These are phyloP conservation scores for Saxophila tyrrhenica DNA, from an alignment of 495 filamentous ascomycete species.

Conservation along the genomic window DNA sequence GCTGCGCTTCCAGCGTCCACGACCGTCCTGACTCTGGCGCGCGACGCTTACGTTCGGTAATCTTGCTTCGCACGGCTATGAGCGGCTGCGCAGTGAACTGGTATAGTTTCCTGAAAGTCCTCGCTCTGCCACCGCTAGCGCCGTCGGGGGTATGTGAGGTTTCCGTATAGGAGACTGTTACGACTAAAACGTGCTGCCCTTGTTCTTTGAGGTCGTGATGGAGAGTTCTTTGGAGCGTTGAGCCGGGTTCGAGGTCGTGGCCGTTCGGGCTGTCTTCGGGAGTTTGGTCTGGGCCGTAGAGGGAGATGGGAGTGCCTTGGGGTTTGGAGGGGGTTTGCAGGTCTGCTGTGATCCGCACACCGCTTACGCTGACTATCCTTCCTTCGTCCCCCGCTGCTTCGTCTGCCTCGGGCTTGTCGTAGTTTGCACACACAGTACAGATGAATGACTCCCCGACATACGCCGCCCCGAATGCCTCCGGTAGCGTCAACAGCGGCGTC, in stretches of 20 bases:
- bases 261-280: conserved; percentile 34
- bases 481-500: conserved; percentile 67
- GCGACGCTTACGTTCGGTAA: conserved; percentile 35
- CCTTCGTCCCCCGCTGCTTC: background rate
- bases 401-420: conserved; percentile 41
- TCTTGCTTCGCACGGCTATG: conserved; percentile 82
- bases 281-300: too few relatives aligned
- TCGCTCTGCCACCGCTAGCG: conserved; percentile 42
- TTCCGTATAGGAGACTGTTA: conserved; percentile 83
- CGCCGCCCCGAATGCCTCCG: conserved; percentile 81
- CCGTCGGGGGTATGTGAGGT: conserved; percentile 32
- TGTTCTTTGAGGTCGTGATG: conserved; percentile 85
- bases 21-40: conserved; percentile 32
- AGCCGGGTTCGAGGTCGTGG: conserved; percentile 48
- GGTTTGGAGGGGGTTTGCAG: conserved; percentile 80
- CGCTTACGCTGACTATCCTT: conserved; percentile 41
- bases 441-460: conserved; percentile 94
- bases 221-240: conserved; percentile 72
- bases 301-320: too few relatives aligned
- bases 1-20: conserved; percentile 64
- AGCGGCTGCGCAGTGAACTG: conserved; percentile 89
- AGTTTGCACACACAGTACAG: conserved; percentile 89
- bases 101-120: conserved; percentile 91
- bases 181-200: conserved; percentile 84
- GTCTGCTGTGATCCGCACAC: conserved; percentile 74